Evolutionary conservation across 2,329 filamentous ascomycete genomes (phyloP), one percentile per base, ranked within the genome.

Genomic region (Ophiosphaerella korrae): DNA sequence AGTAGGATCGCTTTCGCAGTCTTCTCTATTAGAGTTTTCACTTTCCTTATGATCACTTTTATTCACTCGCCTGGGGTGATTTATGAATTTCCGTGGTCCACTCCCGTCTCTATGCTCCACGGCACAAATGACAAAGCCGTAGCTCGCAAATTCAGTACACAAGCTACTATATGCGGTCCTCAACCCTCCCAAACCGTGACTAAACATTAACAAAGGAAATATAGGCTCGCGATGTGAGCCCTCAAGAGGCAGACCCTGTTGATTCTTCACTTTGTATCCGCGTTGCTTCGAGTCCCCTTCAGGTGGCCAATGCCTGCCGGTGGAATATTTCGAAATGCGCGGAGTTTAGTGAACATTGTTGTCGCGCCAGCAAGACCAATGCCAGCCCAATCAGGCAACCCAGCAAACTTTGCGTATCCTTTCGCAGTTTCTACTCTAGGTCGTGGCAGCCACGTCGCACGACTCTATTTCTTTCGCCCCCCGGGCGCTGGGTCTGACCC

Each of bases 51-150:
- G 26, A 26, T 58, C 53, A 11, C 61, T 62, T 13, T 50, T 60
- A 8, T 49, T 54, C 1, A 43, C 31, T 16, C 74, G 62, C 41
- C 74, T 74, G 0, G 77, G 75, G 39, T 86, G 77, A 58, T 86
- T 88, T 49, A 88, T 78, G 52, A 82, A 83, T 0, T 82, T 84
- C 41, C 85, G 74, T 3, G 85, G 83, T 3, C 83, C 84, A 48
- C 82, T 84, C 1, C 86, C 85, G 64, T 88, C 85, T 24, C 85
- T 73, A 66, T 88, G 85, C 68, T 89, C 85, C 21, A 88, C 63
- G 0, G 84, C 84, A 31, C 84, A 80, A 0, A 88, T 84, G 0
- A 88, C 75, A 58, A 88, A 86, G 0, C 85, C 84, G 57, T 86
- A 84, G 62, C 83, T 86, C 0, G 85, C 85, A 57, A 88, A 82